Conservation (phyloP, 2,329 filamentous ascomycete genomes). For the Dendryphion nanum region DNA sequence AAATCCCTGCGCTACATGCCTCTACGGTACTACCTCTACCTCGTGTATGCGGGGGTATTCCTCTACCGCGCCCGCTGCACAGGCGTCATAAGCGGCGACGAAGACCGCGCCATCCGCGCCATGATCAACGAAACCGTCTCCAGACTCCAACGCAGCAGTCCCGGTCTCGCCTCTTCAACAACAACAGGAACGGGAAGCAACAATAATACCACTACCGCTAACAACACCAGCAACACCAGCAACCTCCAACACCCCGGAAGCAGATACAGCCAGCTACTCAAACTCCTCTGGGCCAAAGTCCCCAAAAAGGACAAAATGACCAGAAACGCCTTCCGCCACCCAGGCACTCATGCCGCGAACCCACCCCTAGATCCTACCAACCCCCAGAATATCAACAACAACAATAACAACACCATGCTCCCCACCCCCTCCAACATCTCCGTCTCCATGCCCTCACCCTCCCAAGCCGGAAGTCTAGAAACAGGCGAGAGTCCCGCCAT, state of each 20-base stretch:
- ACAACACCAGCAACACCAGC: no score
- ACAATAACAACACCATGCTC: slow-evolving; percentile 26
- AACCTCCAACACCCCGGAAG: slow-evolving; percentile 48
- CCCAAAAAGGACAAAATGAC: slow-evolving; percentile 30
- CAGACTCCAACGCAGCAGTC: slow-evolving; percentile 44
- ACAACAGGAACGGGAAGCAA: no score
- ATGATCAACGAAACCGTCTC: slow-evolving; percentile 49
- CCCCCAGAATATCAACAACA: slow-evolving; percentile 19
- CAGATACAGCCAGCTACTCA: slow-evolving; percentile 47
- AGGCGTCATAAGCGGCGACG: slow-evolving; percentile 47
- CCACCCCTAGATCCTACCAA: slow-evolving; percentile 26
- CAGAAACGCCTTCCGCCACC: slow-evolving; percentile 27
- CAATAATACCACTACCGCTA: no score
- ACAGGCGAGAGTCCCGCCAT: slow-evolving; percentile 42
- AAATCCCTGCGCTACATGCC: slow-evolving; percentile 49
- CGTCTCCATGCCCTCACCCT: slow-evolving; percentile 21
- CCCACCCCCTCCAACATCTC: slow-evolving; percentile 15
- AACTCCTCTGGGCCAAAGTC: slow-evolving; percentile 50
- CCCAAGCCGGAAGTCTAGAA: slow-evolving; percentile 40
- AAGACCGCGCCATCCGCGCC: slow-evolving; percentile 46
- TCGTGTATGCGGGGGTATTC: slow-evolving; percentile 50
- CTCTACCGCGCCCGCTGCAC: slow-evolving; percentile 49
- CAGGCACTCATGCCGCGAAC: slow-evolving; percentile 28
- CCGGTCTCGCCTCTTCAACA: slow-evolving; percentile 16
- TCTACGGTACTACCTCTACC: slow-evolving; percentile 49